Base-by-base conservation (phyloP, 2,329 filamentous ascomycete genomes). In the Pseudonectria buxi region DNA sequence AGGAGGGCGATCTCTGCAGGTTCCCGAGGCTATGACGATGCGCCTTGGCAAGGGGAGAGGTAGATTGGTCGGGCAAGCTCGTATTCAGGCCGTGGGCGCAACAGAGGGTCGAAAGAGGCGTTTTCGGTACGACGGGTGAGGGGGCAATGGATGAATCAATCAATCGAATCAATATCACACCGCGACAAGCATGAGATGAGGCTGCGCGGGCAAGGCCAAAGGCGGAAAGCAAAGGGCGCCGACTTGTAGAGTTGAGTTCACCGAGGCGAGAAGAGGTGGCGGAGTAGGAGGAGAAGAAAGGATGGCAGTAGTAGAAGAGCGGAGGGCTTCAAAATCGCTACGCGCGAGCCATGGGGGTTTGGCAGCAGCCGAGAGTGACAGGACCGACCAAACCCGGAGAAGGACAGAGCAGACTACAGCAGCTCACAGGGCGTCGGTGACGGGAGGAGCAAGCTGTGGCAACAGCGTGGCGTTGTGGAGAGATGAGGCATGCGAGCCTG, bases 401-500 rank as follows among this genome's bases (percentile, higher is more conserved):
- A 43, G 32, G 43, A 39, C 35, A 45, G 49, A 33, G 43, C 41
- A 37, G 44, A 42, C 46, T 51, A 40, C 41, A 45, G 39, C 34
- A 41, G 44, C 40, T 44, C 43, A 45, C 44, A 49, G 50, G 36
- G 35, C 50, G 41, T 51, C 43, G 43, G 43, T 33, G 37, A 50
- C 48, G 24, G 44, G 42, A 44, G 33, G 33, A 43, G 41, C 38
- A 35, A 47, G 44, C 46, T 50, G 46, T 38, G 35, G 43, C 49
- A 41, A 41, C 39, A 42, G 41, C 41, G 50, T 41, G 48, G 45
- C 44, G 56, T 58, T 41, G 53, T 50, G 51, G 56, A 58, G 44
- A 55, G 55, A 58, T 57, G 51, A 54, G 50, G 56, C 55, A 58
- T 57, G 52, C 53, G 50, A 53, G 43, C 47, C 40, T 45, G 41